These are phyloP conservation scores for Kodamaea ohmeri DNA, from an alignment of 1,139 yeast genomes.

Conservation along the genomic window DNA sequence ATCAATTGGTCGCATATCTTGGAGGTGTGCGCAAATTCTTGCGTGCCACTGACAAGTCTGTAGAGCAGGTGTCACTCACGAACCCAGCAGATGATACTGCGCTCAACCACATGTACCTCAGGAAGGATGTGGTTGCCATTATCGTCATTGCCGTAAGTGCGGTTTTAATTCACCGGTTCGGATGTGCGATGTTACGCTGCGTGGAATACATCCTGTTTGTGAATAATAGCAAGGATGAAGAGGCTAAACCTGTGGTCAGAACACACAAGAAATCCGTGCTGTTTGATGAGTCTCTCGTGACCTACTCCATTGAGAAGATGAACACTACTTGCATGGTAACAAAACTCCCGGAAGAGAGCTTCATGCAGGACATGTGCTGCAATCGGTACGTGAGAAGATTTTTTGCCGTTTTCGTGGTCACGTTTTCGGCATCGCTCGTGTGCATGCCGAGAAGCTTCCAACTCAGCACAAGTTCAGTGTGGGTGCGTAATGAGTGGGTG, in stretches of 20 bases:
- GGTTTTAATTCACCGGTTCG: constrained; percentile 14
- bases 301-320: constrained; percentile 15
- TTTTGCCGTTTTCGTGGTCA: constrained; percentile 6
- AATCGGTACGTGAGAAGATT: constrained; percentile 6
- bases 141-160: constrained; percentile 15
- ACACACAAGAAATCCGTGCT: constrained; percentile 18
- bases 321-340: constrained; percentile 9
- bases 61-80: not conserved
- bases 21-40: not conserved
- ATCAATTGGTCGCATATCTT: not conserved
- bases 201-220: constrained; percentile 19
- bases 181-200: constrained; percentile 16
- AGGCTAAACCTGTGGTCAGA: constrained; percentile 5
- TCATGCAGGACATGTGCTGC: constrained; percentile 3
- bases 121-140: constrained; percentile 17
- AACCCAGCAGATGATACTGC: not conserved
- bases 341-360: constrained; percentile 7
- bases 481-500: constrained; percentile 9
- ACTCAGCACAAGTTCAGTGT: constrained; percentile 6
- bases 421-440: constrained; percentile 16
- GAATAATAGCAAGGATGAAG: constrained; percentile 6
- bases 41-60: not conserved
- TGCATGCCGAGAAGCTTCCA: not conserved
- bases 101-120: constrained; percentile 5
- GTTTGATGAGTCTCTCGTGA: constrained; percentile 19